phyloP scores from a whole-genome alignment of 179 eudicot genomes.

The Camellia oleifera region DNA sequence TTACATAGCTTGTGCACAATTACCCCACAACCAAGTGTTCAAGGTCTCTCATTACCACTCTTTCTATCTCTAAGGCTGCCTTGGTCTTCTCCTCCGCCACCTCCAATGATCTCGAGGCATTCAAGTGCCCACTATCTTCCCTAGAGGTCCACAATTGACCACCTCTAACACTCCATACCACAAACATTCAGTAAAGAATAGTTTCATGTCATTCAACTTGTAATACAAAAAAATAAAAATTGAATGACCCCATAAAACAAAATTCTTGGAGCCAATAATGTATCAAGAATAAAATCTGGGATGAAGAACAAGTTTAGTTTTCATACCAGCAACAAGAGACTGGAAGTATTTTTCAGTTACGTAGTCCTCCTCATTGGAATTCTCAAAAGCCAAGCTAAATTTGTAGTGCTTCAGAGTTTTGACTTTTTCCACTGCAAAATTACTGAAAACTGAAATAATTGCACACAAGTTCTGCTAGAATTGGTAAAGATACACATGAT shows the following conservation, averaged over 20 bases:
- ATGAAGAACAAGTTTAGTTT: not conserved
- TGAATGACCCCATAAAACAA: too few relatives aligned
- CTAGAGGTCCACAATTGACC: too few relatives aligned
- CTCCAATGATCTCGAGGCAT: too few relatives aligned
- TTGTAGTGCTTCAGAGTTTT: constrained; percentile 78
- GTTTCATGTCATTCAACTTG: not conserved
- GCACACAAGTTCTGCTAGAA: constrained; percentile 9
- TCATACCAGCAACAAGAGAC: constrained; percentile 95
- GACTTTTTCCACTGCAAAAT: constrained; percentile 79
- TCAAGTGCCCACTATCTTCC: too few relatives aligned
- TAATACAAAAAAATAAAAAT: too few relatives aligned
- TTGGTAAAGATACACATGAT: not conserved
- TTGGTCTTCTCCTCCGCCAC: too few relatives aligned
- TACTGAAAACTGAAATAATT: constrained; percentile 4
- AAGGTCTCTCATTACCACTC: too few relatives aligned
- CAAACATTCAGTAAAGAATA: too few relatives aligned
- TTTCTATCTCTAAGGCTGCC: too few relatives aligned
- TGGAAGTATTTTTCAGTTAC: constrained; percentile 97
- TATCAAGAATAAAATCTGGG: not conserved
- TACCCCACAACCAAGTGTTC: too few relatives aligned
- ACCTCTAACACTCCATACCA: too few relatives aligned
- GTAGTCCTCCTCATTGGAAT: constrained; percentile 95
- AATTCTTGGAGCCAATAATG: not conserved
- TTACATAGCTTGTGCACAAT: too few relatives aligned
- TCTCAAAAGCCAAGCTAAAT: constrained; percentile 97